These are phyloP conservation scores for Lepidium aucheri DNA, from an alignment of 345 rosid genomes.

Conservation along the genomic window DNA sequence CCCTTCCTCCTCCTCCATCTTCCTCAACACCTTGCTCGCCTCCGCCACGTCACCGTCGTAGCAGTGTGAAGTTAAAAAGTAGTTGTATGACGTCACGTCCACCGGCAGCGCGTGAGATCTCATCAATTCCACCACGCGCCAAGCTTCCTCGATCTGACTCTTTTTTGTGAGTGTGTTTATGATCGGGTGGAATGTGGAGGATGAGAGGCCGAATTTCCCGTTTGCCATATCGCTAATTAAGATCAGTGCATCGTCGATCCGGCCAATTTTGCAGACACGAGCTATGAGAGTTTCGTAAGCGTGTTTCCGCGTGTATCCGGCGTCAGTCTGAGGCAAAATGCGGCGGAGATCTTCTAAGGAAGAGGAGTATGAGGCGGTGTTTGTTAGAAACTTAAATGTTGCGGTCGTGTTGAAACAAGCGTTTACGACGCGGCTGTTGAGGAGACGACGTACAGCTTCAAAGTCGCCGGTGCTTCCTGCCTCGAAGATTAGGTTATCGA, in stretches of 20 bases:
- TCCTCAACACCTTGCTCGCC: constrained; percentile 38
- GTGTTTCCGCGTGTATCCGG: constrained; percentile 41
- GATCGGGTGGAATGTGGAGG: constrained; percentile 43
- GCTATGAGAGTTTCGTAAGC: constrained; percentile 53
- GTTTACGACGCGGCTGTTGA: constrained; percentile 49
- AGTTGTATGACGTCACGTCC: constrained; percentile 51
- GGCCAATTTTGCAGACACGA: constrained; percentile 48
- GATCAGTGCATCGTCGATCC: constrained; percentile 34
- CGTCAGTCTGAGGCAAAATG: constrained; percentile 40
- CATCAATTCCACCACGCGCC: constrained; percentile 40
- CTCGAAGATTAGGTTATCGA: constrained; percentile 43
- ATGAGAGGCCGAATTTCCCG: constrained; percentile 21
- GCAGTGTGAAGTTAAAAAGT: constrained; percentile 40
- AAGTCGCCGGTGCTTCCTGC: constrained; percentile 49
- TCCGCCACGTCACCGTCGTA: constrained; percentile 32
- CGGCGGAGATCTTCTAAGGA: constrained; percentile 35
- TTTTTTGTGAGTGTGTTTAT: constrained; percentile 32
- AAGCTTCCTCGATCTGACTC: constrained; percentile 37
- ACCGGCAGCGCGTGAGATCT: constrained; percentile 23
- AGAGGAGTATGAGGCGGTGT: constrained; percentile 34
- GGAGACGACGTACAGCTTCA: constrained; percentile 41
- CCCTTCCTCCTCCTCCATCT: constrained; percentile 44
- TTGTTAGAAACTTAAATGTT: constrained; percentile 63
- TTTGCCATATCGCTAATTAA: constrained; percentile 33
- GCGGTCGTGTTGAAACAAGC: constrained; percentile 49